Evolutionary conservation across 2,329 filamentous ascomycete genomes (phyloP).

Genomic region (Botrytis fragariae): DNA sequence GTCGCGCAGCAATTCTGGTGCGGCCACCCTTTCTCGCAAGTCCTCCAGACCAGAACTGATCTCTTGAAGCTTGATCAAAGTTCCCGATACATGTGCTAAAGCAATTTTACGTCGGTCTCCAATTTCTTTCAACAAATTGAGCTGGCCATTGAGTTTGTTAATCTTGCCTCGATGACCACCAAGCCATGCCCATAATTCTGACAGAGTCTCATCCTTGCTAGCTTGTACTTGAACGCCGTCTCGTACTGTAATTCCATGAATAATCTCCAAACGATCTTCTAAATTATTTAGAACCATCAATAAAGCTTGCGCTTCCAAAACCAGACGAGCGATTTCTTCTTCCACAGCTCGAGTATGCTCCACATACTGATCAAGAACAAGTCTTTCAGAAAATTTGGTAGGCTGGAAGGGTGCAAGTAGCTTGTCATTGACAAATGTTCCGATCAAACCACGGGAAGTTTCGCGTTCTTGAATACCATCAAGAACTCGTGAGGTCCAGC

Average conservation of each 20-base stretch:
- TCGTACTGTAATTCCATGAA: slow-evolving; percentile 65
- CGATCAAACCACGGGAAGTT: slow-evolving; percentile 38
- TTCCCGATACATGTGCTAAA: slow-evolving; percentile 63
- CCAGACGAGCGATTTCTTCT: slow-evolving; percentile 65
- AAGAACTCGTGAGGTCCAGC: slow-evolving; percentile 62
- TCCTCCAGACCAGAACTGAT: slow-evolving; percentile 71
- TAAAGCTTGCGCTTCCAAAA: slow-evolving; percentile 67
- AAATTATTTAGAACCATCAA: slow-evolving; percentile 63
- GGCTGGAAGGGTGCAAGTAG: slow-evolving; percentile 61
- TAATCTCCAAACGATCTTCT: slow-evolving; percentile 66
- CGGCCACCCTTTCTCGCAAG: slow-evolving; percentile 66
- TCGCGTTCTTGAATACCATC: slow-evolving; percentile 37
- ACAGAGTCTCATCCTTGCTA: slow-evolving; percentile 64
- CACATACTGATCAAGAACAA: slow-evolving; percentile 71
- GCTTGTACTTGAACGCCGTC: slow-evolving; percentile 59
- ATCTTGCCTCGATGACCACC: slow-evolving; percentile 64
- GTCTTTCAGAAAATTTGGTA: slow-evolving; percentile 56
- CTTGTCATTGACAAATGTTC: slow-evolving; percentile 45
- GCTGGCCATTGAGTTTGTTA: slow-evolving; percentile 60
- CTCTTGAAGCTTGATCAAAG: slow-evolving; percentile 69
- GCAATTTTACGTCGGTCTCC: slow-evolving; percentile 63
- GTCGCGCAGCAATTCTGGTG: slow-evolving; percentile 58
- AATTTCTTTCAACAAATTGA: slow-evolving; percentile 64
- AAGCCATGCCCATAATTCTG: slow-evolving; percentile 69
- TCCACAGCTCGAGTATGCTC: slow-evolving; percentile 68